phyloP scores from a whole-genome alignment of 169 alveolate species.

The Besnoitia besnoiti region DNA sequence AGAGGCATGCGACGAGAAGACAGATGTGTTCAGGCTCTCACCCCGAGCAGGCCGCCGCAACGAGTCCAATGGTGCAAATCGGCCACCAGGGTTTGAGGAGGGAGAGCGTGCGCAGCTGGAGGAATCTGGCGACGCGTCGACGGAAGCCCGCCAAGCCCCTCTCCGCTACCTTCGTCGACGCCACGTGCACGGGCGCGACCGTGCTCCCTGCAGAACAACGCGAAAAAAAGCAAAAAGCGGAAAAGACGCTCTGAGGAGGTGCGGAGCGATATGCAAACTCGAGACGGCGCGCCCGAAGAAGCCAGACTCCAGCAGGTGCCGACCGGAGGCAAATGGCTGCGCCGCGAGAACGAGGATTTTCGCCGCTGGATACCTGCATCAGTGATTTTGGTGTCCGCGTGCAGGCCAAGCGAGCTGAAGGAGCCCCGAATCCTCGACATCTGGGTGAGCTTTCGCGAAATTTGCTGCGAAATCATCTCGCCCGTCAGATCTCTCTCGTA shows the following conservation, averaged over 20 bases:
- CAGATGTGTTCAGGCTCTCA: background rate
- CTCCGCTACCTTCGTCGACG: background rate
- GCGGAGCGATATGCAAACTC: no score
- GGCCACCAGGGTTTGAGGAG: background rate
- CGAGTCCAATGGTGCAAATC: background rate
- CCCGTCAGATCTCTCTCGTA: background rate
- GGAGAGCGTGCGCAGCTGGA: background rate
- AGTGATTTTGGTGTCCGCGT: no score
- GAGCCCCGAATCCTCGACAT: background rate
- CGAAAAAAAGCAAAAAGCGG: no score
- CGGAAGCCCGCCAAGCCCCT: background rate
- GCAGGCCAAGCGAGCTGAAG: no score
- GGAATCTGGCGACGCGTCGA: background rate
- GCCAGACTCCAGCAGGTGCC: no score
- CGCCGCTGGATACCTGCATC: no score
- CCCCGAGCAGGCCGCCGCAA: background rate
- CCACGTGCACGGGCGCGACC: background rate
- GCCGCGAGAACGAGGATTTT: no score
- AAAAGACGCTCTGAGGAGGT: no score
- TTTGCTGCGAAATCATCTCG: background rate
- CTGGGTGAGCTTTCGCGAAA: background rate
- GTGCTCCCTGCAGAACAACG: background rate
- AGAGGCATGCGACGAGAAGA: background rate
- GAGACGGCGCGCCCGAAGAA: no score
- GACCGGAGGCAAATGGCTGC: no score